Base-by-base conservation (phyloP, 495 filamentous ascomycete genomes). In the Paragyromitra xinjiangensis region DNA sequence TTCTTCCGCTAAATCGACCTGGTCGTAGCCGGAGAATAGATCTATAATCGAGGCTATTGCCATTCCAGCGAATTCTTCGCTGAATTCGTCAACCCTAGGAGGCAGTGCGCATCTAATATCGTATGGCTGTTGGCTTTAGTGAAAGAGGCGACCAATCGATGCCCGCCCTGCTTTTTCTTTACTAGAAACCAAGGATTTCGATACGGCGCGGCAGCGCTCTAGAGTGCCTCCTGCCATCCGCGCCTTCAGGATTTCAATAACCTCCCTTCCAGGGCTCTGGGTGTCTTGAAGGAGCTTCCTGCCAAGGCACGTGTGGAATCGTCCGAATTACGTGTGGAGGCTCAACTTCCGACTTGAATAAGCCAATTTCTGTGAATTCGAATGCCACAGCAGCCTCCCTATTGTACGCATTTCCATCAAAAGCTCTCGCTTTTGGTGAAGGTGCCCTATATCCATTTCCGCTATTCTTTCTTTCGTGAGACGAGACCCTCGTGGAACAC, bases 161-260 rank as follows among this genome's bases (percentile, higher is more conserved):
- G n/a, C n/a, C n/a, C n/a, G n/a, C n/a, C n/a, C n/a, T n/a, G n/a
- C n/a, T n/a, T n/a, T n/a, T n/a, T n/a, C n/a, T n/a, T n/a, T n/a
- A n/a, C n/a, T n/a, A n/a, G n/a, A n/a, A n/a, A n/a, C n/a, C n/a
- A n/a, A n/a, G n/a, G n/a, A n/a, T n/a, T n/a, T n/a, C n/a, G n/a
- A n/a, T n/a, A n/a, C n/a, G n/a, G n/a, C n/a, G n/a, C n/a, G n/a
- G n/a, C n/a, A n/a, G n/a, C n/a, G n/a, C n/a, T n/a, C n/a, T n/a
- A n/a, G n/a, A n/a, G n/a, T n/a, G n/a, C n/a, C n/a, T n/a, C n/a
- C n/a, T n/a, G n/a, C n/a, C n/a, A n/a, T n/a, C n/a, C n/a, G n/a
- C n/a, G n/a, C n/a, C n/a, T 67, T 50, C 11, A 67, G 12, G 64
- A 50, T 67, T 2, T 67, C 64, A 3, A 50, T 67, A 3, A 50